Evolutionary conservation across 139 green algal genomes (phyloP), one percentile per base, ranked within the genome.

Genomic region (Edaphochlamys debaryana): DNA sequence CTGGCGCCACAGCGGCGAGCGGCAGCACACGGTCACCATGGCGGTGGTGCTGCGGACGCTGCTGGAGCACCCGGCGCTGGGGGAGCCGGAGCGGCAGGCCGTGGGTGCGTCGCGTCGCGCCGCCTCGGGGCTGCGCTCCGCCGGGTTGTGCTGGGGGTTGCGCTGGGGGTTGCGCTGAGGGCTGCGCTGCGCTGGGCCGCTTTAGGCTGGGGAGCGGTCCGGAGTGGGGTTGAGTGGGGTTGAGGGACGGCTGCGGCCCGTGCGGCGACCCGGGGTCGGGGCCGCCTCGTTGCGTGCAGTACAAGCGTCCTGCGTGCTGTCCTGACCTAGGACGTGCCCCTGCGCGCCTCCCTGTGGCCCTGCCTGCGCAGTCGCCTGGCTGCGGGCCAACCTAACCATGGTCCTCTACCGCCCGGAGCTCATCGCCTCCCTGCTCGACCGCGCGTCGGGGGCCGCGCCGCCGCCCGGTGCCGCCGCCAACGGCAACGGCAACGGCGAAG

Each of bases 1-100:
- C 5, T 80, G 73, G 73, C 73, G 73, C 11, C 56, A 69, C 56
- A 80, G 73, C 73, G 73, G 50, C 48, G 73, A 80, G 56, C 73
- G 73, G 37, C 56, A 80, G 73, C 56, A 69, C 73, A 58, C 36
- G 4, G 73, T 69, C 29, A 69, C 45, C 25, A 56, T 58, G 73
- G 73, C 45, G 37, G 34, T 80, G 73, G 56, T 80, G 73, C 58
- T 80, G 56, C 73, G 73, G 38, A 41, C 58, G 56, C 36, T 80
- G 56, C 32, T 69, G 4, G 73, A 80, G 73, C 73, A 80, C 73
- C 27, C 37, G 37, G 56, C 56, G 7, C 27, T 69, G 38, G 2
- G 25, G 23, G 56, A 9, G 56, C 52, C 45, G 17, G 6, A 27
- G 73, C 73, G 56, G 23, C 13, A 58, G 56, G 73, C 73, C 0